Evolutionary conservation across 2,329 filamentous ascomycete genomes (phyloP), one percentile per base, ranked within the genome.

Genomic region (Leptodontidium sp.): DNA sequence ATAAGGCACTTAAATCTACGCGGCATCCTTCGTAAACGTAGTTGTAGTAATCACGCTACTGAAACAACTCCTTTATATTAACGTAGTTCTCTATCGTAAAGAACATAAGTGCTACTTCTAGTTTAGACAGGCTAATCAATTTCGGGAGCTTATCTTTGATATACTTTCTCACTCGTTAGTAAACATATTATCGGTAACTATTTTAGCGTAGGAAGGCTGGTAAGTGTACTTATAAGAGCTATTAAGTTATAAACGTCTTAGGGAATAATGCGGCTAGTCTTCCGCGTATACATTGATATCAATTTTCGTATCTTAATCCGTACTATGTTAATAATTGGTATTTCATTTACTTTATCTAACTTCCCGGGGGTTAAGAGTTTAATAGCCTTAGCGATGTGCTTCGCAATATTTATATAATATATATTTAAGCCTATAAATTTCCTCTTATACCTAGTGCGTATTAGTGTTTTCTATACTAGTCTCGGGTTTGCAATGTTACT

Each of bases 301-400:
- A 62, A 35, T 65, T 65, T 65, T 65, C 26, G 52, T 12, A 67
- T 67, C 15, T 67, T 67, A 15, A 59, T 67, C 12, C 21, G 29
- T 67, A 67, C 15, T n/a, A 17, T 67, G 53, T 64, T 64, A 17
- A 64, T 38, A 63, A 14, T 64, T 68, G 15, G 40, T 53, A 14
- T 68, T 62, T 38, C 14, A 7, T 21, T 38, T 17, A 52, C 38
- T 68, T 68, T 64, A 59, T 71, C 40, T 32, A 72, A 55, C 66
- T 59, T 72, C 32, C 64, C 38, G 47, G 58, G 63, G 61, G 65
- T 72, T 72, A 32, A 69, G 65, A 40, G 43, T 65, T 14, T 45
- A n/a, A 71, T n/a, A 65, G 57, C 67, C 64, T 72, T 50, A 72
- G 65, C 66, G n/a, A 72, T 64, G 68, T 72, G 32, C 62, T 72